Conservation (phyloP, 176 grass and related monocot genomes). For the Lolium rigidum region DNA sequence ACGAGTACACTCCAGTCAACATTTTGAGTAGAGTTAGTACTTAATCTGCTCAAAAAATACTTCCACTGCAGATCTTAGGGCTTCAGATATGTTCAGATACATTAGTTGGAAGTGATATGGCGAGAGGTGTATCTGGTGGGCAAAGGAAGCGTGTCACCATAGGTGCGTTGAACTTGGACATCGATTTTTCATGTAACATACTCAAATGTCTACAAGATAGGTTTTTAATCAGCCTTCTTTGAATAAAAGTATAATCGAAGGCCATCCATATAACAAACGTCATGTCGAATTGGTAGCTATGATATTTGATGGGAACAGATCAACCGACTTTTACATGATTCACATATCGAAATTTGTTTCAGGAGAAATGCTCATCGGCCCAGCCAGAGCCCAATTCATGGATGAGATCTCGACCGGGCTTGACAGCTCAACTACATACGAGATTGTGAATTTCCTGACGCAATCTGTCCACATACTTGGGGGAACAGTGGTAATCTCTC, state of each 20-base stretch:
- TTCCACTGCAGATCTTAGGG: slow-evolving; percentile 58
- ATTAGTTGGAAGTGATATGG: slow-evolving; percentile 67
- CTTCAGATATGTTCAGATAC: slow-evolving; percentile 65
- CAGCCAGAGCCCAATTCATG: slow-evolving; percentile 67
- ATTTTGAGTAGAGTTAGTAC: background rate
- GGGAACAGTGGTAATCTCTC: slow-evolving; percentile 56
- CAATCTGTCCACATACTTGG: slow-evolving; percentile 58
- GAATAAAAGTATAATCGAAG: background rate
- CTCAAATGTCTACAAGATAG: background rate
- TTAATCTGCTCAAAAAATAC: background rate
- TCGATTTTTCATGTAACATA: background rate
- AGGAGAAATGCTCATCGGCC: slow-evolving; percentile 79
- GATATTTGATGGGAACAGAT: background rate
- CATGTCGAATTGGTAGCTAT: background rate
- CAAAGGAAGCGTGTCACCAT: slow-evolving; percentile 80
- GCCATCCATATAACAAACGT: background rate
- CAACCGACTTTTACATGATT: background rate
- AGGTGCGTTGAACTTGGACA: slow-evolving; percentile 45
- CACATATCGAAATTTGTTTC: slow-evolving; percentile 8
- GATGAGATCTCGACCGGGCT: slow-evolving; percentile 80
- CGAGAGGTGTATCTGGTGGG: slow-evolving; percentile 72
- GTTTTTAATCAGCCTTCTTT: background rate
- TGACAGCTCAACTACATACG: slow-evolving; percentile 74
- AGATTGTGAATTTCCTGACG: slow-evolving; percentile 56
- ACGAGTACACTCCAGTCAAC: background rate